Evolutionary conservation across 768 basidiomycete genomes (phyloP).

Genomic region (Russula ochroleuca): DNA sequence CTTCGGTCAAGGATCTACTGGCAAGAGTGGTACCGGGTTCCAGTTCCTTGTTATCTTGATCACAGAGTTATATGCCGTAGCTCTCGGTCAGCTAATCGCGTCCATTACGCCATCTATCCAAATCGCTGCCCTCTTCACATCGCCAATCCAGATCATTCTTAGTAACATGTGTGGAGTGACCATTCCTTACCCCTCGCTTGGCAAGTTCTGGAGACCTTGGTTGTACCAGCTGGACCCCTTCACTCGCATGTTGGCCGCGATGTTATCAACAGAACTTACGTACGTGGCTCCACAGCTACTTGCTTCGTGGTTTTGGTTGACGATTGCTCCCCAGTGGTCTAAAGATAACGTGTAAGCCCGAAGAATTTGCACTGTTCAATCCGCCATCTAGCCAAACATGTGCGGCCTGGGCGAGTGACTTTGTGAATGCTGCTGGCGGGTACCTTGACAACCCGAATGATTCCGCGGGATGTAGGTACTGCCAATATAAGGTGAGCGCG

Average conservation of each 20-base stretch:
- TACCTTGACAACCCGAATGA: constrained; percentile 68
- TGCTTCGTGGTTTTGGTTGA: background rate
- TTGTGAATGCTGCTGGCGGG: constrained; percentile 58
- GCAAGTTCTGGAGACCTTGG: constrained; percentile 73
- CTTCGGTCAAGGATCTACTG: constrained; percentile 60
- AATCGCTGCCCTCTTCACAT: constrained; percentile 72
- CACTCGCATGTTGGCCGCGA: constrained; percentile 69
- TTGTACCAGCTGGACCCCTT: constrained; percentile 72
- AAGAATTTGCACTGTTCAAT: constrained; percentile 68
- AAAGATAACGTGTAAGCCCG: constrained; percentile 53
- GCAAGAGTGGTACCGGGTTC: constrained; percentile 65
- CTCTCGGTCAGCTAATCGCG: constrained; percentile 69
- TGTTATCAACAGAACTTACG: constrained; percentile 77
- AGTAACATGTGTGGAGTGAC: constrained; percentile 79
- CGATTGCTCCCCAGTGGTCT: constrained; percentile 46
- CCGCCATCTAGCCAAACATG: constrained; percentile 78
- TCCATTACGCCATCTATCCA: constrained; percentile 70
- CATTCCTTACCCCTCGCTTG: constrained; percentile 61
- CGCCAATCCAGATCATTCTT: constrained; percentile 62
- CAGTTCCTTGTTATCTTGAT: constrained; percentile 66
- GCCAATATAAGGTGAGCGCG: constrained; percentile 48
- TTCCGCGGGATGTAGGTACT: constrained; percentile 63
- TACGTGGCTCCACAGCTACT: constrained; percentile 28
- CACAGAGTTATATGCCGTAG: constrained; percentile 69
- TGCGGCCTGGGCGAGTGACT: constrained; percentile 60